Conservation (phyloP, 495 filamentous ascomycete genomes). For the Xylaria intraflava region DNA sequence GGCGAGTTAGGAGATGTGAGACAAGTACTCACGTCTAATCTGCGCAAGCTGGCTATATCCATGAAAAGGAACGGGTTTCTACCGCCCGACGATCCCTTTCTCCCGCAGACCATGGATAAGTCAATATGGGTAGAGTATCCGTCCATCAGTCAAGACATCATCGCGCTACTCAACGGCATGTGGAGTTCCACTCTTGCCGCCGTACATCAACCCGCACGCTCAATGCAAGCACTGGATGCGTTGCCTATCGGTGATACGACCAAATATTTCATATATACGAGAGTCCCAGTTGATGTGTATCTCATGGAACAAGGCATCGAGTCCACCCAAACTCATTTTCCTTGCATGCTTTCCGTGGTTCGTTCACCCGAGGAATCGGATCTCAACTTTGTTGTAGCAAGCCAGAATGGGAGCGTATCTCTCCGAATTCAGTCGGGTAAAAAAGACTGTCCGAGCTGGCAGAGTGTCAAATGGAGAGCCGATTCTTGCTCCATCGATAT, state of each 20-base stretch:
- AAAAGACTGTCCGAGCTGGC: slow-evolving; percentile 65
- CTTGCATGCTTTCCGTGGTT: slow-evolving; percentile 65
- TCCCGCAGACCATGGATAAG: slow-evolving; percentile 62
- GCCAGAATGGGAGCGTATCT: slow-evolving; percentile 68
- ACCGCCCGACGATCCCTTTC: slow-evolving; percentile 54
- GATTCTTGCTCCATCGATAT: slow-evolving; percentile 55
- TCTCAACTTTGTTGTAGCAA: slow-evolving; percentile 62
- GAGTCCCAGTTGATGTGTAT: slow-evolving; percentile 62
- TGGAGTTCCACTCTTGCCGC: slow-evolving; percentile 42
- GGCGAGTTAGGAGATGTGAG: slow-evolving; percentile 45
- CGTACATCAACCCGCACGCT: slow-evolving; percentile 23
- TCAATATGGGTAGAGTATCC: slow-evolving; percentile 72
- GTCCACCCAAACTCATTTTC: slow-evolving; percentile 55
- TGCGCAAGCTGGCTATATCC: slow-evolving; percentile 67
- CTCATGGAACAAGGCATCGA: slow-evolving; percentile 63
- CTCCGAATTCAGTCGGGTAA: slow-evolving; percentile 64
- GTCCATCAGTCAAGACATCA: slow-evolving; percentile 58
- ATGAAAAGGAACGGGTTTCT: slow-evolving; percentile 77
- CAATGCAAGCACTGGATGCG: slow-evolving; percentile 52
- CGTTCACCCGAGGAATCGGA: slow-evolving; percentile 61
- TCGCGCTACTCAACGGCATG: slow-evolving; percentile 56
- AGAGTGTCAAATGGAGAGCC: slow-evolving; percentile 69
- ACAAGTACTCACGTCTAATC: slow-evolving; percentile 50
- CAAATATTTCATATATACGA: slow-evolving; percentile 64
- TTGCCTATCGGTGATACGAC: slow-evolving; percentile 68